A percentile compares a stretch with the other conserved stretches of the same genome.
Evolutionary conservation across 1,284 basidiomycete genomes (phyloP).

Genomic region (Porogramme epimiltina): DNA sequence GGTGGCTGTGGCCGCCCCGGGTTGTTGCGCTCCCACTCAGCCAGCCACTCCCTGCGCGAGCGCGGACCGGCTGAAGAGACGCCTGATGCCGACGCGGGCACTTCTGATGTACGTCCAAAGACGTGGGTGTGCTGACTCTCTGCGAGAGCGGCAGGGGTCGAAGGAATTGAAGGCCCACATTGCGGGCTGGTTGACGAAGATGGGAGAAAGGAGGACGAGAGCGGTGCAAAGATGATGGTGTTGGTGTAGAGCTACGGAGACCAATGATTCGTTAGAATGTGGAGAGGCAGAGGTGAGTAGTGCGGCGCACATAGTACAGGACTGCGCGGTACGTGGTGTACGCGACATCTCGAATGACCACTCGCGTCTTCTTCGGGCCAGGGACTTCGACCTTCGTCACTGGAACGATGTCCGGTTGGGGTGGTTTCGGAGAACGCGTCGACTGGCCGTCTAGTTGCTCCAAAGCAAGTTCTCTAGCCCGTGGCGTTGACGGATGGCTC

Average conservation of each 20-base stretch:
- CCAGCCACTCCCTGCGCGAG: slow-evolving; percentile 66
- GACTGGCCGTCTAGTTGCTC: neutral
- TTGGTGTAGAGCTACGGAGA: slow-evolving; percentile 78
- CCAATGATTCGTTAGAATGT: neutral
- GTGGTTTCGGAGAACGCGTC: neutral
- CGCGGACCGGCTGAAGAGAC: slow-evolving; percentile 36
- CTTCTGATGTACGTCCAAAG: too few relatives aligned
- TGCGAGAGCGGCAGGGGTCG: slow-evolving; percentile 21
- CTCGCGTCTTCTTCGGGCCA: slow-evolving; percentile 53
- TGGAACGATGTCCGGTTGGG: neutral
- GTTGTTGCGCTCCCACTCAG: slow-evolving; percentile 59
- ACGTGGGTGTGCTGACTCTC: slow-evolving; percentile 34
- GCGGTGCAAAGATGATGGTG: slow-evolving; percentile 80
- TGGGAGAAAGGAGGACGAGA: slow-evolving; percentile 67
- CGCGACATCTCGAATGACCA: slow-evolving; percentile 77
- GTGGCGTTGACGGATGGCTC: slow-evolving; percentile 36
- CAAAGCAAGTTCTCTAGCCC: slow-evolving; percentile 13
- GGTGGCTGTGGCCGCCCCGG: slow-evolving; percentile 74
- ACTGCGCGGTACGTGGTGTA: slow-evolving; percentile 84
- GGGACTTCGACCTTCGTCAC: slow-evolving; percentile 12
- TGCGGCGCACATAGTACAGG: slow-evolving; percentile 72
- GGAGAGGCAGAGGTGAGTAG: neutral
- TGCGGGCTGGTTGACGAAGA: slow-evolving; percentile 25
- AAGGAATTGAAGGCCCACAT: slow-evolving; percentile 2
- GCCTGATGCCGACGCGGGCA: too few relatives aligned